Conservation (phyloP, 2,329 filamentous ascomycete species). For the Camillea tinctor region DNA sequence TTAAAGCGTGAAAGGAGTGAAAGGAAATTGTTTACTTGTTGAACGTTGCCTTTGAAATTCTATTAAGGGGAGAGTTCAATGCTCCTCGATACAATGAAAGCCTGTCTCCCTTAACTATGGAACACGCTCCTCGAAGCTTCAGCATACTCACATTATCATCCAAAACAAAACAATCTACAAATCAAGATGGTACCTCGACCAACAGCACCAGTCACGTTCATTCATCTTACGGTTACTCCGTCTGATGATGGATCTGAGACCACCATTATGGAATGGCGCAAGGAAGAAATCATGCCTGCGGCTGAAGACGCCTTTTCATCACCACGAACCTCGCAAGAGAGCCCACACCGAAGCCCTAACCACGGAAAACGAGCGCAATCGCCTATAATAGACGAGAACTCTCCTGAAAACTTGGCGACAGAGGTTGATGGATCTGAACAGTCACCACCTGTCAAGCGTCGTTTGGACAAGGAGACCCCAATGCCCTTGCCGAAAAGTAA, state of each 20-base stretch:
- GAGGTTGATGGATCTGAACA: not conserved
- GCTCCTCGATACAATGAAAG: not conserved
- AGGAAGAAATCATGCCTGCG: not conserved
- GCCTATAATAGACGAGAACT: not conserved
- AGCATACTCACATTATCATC: not conserved
- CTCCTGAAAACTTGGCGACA: not conserved
- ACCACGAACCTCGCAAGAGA: not conserved
- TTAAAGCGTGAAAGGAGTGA: not conserved
- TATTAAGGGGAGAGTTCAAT: not conserved
- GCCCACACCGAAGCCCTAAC: not conserved
- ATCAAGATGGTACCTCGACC: conserved; percentile 4
- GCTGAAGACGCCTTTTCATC: not conserved
- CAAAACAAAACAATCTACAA: not conserved
- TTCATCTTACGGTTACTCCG: not conserved
- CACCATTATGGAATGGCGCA: not conserved
- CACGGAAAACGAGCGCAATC: not conserved
- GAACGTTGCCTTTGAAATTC: not conserved
- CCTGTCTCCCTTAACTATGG: not conserved
- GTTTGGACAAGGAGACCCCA: not conserved
- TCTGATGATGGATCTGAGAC: not conserved
- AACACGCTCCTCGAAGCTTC: not conserved
- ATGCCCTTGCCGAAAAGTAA: conserved; percentile 4
- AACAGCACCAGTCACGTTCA: not conserved
- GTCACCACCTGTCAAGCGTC: not conserved
- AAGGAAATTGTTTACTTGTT: not conserved